Conservation (phyloP, 352 stramenopile genomes). For the Pythium diclinum region DNA sequence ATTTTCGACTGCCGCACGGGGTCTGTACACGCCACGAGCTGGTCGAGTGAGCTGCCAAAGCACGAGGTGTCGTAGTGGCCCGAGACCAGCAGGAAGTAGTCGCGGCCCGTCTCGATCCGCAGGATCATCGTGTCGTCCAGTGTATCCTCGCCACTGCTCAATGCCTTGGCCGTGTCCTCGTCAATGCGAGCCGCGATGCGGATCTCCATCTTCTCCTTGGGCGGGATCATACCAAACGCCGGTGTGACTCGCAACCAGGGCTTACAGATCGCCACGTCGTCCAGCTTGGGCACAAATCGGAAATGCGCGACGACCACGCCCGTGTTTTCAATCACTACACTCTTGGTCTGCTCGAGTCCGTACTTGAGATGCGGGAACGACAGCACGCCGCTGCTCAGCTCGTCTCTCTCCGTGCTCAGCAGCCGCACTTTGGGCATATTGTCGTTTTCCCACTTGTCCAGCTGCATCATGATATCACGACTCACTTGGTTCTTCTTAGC, state of each 20-base stretch:
- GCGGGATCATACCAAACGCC: conserved; percentile 87
- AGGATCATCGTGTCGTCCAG: conserved; percentile 97
- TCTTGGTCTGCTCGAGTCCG: conserved; percentile 55
- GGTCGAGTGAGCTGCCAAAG: conserved; percentile 94
- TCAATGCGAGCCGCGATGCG: conserved; percentile 90
- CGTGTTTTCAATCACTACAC: conserved; percentile 86
- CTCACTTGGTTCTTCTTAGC: conserved; percentile 89
- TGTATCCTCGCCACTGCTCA: conserved; percentile 90
- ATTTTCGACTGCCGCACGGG: conserved; percentile 73
- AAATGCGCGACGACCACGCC: conserved; percentile 94
- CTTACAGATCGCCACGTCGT: conserved; percentile 88
- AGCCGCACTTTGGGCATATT: conserved; percentile 93
- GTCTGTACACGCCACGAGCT: conserved; percentile 89
- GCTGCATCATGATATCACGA: conserved; percentile 91
- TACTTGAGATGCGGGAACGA: conserved; percentile 67
- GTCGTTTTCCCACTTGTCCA: conserved; percentile 97
- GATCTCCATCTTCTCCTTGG: conserved; percentile 80
- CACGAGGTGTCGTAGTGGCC: conserved; percentile 92
- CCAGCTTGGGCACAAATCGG: conserved; percentile 89
- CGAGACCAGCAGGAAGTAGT: conserved; percentile 95
- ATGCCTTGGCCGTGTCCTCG: conserved; percentile 78
- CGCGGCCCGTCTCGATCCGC: conserved; percentile 93
- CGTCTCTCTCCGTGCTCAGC: conserved; percentile 38
- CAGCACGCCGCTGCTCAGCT: conserved; percentile 56
- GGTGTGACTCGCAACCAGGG: conserved; percentile 91